A percentile compares a stretch with the other conserved stretches of the same genome.
Conservation (phyloP, 1,284 basidiomycete genomes). For the Ganoderma sinense region DNA sequence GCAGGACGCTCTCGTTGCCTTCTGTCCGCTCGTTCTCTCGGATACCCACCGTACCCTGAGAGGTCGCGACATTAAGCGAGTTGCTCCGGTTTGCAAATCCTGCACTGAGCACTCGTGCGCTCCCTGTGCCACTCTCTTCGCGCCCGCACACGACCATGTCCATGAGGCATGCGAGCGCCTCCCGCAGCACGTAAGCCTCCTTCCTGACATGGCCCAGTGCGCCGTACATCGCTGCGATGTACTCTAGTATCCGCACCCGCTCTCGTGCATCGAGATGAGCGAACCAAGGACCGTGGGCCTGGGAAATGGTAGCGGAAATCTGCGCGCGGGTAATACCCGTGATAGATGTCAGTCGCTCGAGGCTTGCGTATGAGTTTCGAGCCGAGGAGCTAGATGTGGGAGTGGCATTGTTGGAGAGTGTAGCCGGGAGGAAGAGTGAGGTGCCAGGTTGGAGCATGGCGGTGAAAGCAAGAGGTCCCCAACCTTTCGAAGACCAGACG, state of each 20-base stretch:
- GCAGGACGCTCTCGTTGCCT: conserved; percentile 83
- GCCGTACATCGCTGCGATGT: conserved; percentile 77
- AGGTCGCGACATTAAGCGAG: conserved; percentile 36
- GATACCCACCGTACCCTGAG: conserved; percentile 67
- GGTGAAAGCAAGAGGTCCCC: conserved; percentile 83
- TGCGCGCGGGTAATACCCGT: conserved; percentile 75
- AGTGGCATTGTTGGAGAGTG: conserved; percentile 45
- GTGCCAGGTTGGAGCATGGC: conserved; percentile 73
- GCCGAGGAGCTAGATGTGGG: conserved; percentile 17
- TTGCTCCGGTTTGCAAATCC: conserved; percentile 56
- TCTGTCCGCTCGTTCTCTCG: conserved; percentile 75
- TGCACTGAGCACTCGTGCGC: conserved; percentile 44
- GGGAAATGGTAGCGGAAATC: conserved; percentile 69
- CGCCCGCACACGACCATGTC: conserved; percentile 83
- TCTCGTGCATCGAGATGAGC: conserved; percentile 80
- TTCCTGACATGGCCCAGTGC: conserved; percentile 85
- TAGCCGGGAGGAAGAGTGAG: conserved; percentile 62
- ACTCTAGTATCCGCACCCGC: conserved; percentile 74
- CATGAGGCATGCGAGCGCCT: conserved; percentile 81
- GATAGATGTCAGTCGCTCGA: conserved; percentile 68
- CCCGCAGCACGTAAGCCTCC: conserved; percentile 86
- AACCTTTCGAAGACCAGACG: conserved; percentile 88
- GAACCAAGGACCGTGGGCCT: conserved; percentile 87
- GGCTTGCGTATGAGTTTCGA: conserved; percentile 49
- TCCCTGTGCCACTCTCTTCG: conserved; percentile 58